Conservation (phyloP, 176 grass and related monocot genomes). For the Hsuehochloa calcarea region DNA sequence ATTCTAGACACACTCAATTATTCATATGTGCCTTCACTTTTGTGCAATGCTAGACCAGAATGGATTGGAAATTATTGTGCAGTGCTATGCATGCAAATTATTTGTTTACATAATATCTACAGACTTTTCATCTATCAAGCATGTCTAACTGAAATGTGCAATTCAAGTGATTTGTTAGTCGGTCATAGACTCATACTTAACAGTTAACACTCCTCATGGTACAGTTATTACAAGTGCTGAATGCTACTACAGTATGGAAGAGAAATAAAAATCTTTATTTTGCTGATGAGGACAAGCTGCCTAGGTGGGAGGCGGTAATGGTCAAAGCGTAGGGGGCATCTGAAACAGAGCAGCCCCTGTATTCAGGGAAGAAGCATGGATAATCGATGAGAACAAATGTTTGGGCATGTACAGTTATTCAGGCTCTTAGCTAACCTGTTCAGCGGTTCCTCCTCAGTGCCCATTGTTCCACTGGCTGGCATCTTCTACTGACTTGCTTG, state of each 20-base stretch:
- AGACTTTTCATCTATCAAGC: neutral
- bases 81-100: slow-evolving; percentile 8
- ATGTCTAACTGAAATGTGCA: neutral
- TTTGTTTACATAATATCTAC: neutral
- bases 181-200: neutral
- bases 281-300: slow-evolving; percentile 3
- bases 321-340: slow-evolving; percentile 36
- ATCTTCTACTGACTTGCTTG: neutral
- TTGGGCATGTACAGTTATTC: slow-evolving; percentile 8
- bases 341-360: slow-evolving; percentile 7
- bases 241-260: neutral
- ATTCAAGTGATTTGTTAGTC: neutral
- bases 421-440: slow-evolving; percentile 18
- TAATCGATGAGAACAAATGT: neutral
- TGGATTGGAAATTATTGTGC: slow-evolving; percentile 30
- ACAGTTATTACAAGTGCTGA: neutral
- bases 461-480: slow-evolving; percentile 27
- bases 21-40: slow-evolving; percentile 32
- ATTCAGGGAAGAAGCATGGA: slow-evolving; percentile 3
- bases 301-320: neutral
- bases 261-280: neutral
- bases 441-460: neutral
- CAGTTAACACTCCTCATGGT: neutral
- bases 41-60: slow-evolving; percentile 32
- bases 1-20: slow-evolving; percentile 7